Base-by-base conservation (phyloP, 495 filamentous ascomycete genomes). In the Aspergillus sparsus region DNA sequence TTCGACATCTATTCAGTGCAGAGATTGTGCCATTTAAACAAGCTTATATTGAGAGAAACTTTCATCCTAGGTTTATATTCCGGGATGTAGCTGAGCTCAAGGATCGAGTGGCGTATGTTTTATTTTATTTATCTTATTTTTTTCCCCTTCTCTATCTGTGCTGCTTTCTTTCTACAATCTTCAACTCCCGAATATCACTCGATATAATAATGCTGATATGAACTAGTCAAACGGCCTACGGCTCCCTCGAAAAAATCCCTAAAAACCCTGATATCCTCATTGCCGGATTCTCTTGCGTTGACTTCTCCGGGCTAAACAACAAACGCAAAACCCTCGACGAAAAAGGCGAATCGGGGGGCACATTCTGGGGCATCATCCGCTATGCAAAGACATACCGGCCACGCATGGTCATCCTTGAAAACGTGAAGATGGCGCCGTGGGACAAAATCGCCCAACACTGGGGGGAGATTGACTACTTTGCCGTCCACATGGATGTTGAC, bases 21-120 rank as follows among this genome's bases (percentile, higher is more conserved):
- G 91, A 95, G 70, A 91, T 92, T 47, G 89, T 85, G 47, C 80
- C 84, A 0, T 88, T 81, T 70, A 94, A 94, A 65, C 90, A 93
- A 66, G 85, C 85, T 2, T 93, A 90, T 68, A 94, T 96, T 60
- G 80, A 88, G 61, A 78, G 88, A 12, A 96, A 94, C 69, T 86
- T 88, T 56, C 75, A 79, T 9, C 82, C 84, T 0, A 76, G 75
- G 0, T 71, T 85, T 33, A 71, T 94, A 12, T 92, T 92, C 55
- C 76, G 87, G 7, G 88, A 96, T 70, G 82, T 93, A 3, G 74
- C 72, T 7, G 87, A 94, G 62, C 71, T 94, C 11, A 66, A 72
- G 47, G 64, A 75, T 45, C 59, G 67, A 7, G 64, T 75, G 52
- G 87, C 86, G 87, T 89, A 75, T 77, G 87, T 83, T 18, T 16